A percentile compares a stretch with the other conserved stretches of the same genome.
These are phyloP conservation scores for Hymenoscyphus fraxineus DNA, from an alignment of 2,329 filamentous ascomycete species.

Conservation along the genomic window DNA sequence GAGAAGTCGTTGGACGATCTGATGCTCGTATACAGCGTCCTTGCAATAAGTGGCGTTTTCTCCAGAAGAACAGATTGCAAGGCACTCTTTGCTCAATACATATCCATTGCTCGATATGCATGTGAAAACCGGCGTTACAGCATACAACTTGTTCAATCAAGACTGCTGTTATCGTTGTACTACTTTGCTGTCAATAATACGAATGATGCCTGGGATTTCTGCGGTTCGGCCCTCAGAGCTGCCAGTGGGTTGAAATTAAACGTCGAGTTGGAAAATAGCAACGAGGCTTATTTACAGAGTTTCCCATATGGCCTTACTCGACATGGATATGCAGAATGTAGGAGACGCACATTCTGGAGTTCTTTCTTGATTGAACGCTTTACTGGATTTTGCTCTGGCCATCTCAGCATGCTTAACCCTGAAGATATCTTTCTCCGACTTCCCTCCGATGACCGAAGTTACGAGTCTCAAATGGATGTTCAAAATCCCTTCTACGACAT, in stretches of 20 bases:
- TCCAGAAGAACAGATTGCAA: constrained; percentile 44
- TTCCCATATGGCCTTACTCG: constrained; percentile 57
- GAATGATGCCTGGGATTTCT: constrained; percentile 59
- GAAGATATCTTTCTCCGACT: constrained; percentile 65
- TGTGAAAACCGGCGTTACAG: constrained; percentile 50
- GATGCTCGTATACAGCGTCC: constrained; percentile 57
- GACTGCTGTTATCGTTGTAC: constrained; percentile 64
- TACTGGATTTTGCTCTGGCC: constrained; percentile 53
- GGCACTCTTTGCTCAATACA: constrained; percentile 45
- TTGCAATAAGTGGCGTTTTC: constrained; percentile 55
- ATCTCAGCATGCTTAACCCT: constrained; percentile 53
- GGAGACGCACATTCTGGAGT: constrained; percentile 69
- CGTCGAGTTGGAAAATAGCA: constrained; percentile 51
- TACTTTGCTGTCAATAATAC: constrained; percentile 59
- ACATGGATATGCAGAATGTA: constrained; percentile 59
- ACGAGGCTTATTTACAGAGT: constrained; percentile 38
- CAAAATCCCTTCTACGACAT: constrained; percentile 59
- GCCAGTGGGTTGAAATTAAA: constrained; percentile 60
- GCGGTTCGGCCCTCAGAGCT: constrained; percentile 57
- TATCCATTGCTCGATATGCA: constrained; percentile 55
- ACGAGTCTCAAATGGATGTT: constrained; percentile 56
- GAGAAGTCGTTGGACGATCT: constrained; percentile 50
- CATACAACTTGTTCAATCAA: constrained; percentile 63
- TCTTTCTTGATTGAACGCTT: constrained; percentile 67
- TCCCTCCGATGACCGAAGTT: constrained; percentile 57